phyloP scores from a whole-genome alignment of 495 filamentous ascomycete species.

The Clavariopsis aquatica region DNA sequence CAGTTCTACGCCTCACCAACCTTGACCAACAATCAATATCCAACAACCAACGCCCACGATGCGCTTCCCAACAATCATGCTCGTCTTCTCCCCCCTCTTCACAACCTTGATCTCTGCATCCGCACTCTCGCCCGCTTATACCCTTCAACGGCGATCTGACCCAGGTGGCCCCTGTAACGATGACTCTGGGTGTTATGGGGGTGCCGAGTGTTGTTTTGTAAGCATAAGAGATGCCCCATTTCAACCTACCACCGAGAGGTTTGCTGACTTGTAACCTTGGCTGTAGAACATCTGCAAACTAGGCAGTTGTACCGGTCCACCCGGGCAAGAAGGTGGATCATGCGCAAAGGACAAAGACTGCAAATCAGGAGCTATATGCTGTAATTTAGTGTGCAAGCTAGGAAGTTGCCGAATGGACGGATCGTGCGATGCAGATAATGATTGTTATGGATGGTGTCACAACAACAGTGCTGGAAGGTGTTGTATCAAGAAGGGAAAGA shows the following conservation, averaged over 20 bases:
- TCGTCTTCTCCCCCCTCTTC: not conserved
- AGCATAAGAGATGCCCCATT: too few species aligned
- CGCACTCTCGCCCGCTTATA: not conserved
- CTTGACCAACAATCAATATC: not conserved
- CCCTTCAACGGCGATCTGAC: conserved; percentile 3
- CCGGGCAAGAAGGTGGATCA: not conserved
- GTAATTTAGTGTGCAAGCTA: not conserved
- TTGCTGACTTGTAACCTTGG: too few species aligned
- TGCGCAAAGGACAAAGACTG: conserved; percentile 4
- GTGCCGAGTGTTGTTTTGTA: conserved; percentile 3
- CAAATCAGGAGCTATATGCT: conserved; percentile 1
- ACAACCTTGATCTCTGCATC: not conserved
- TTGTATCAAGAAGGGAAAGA: conserved; percentile 9
- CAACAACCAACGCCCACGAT: not conserved
- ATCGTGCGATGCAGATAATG: conserved; percentile 3
- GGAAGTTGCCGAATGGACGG: conserved; percentile 16
- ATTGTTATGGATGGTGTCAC: conserved; percentile 16
- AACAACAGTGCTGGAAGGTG: not conserved
- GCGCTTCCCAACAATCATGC: not conserved
- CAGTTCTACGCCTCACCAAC: not conserved
- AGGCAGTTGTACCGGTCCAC: not conserved
- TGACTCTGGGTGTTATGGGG: conserved; percentile 1
- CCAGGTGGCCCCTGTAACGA: conserved; percentile 5
- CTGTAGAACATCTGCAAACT: not conserved
- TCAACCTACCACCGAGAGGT: too few species aligned